Percentiles rank a stretch among this genome's conserved stretches.
phyloP scores from a whole-genome alignment of 768 basidiomycete genomes.

The Leucocoprinus birnbaumii region DNA sequence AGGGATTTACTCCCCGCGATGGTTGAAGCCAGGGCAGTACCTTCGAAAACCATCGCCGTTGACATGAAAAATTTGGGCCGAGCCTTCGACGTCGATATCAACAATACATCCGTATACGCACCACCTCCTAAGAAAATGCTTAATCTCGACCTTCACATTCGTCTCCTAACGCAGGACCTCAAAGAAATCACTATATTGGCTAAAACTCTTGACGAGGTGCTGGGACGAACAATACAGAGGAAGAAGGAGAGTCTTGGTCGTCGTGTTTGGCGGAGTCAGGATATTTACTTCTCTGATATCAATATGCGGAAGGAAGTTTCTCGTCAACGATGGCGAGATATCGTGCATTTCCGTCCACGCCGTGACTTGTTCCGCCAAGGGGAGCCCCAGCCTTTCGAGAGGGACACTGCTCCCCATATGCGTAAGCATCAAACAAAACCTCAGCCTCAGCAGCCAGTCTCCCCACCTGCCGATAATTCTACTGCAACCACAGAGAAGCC shows the following conservation, averaged over 20 bases:
- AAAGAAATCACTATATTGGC: slow-evolving; percentile 45
- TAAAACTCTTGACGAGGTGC: slow-evolving; percentile 33
- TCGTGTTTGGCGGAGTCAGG: slow-evolving; percentile 63
- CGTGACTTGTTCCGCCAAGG: background rate
- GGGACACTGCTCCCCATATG: background rate
- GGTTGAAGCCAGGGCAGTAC: background rate
- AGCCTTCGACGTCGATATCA: slow-evolving; percentile 29
- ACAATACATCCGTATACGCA: slow-evolving; percentile 18
- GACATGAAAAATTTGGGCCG: no score
- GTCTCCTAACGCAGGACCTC: slow-evolving; percentile 53
- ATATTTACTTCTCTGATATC: slow-evolving; percentile 45
- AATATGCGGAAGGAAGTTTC: slow-evolving; percentile 30
- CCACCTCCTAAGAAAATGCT: slow-evolving; percentile 35
- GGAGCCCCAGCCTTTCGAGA: background rate
- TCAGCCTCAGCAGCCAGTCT: no score
- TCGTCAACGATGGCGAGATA: slow-evolving; percentile 43
- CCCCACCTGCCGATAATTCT: background rate
- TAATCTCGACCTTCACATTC: slow-evolving; percentile 53
- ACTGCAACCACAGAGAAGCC: background rate
- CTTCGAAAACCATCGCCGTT: no score
- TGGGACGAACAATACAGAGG: slow-evolving; percentile 54
- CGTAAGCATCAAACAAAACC: background rate
- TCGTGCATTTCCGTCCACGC: slow-evolving; percentile 45
- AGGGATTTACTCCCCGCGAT: slow-evolving; percentile 4
- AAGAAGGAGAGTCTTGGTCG: slow-evolving; percentile 77